Conservation (phyloP, 306 rosid species). For the Malus asiatica region DNA sequence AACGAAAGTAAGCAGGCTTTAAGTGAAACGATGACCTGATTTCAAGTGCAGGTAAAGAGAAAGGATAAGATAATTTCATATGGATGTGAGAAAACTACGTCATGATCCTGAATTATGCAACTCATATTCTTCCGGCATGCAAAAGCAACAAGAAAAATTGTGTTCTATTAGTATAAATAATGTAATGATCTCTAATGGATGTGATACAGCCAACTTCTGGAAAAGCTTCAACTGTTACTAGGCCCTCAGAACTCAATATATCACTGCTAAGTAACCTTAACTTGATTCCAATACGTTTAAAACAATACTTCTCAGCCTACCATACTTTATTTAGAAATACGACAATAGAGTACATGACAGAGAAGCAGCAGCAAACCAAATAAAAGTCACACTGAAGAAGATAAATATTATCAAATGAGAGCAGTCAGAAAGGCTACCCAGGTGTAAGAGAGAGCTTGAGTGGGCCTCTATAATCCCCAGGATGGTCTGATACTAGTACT, state of each 20-base stretch:
- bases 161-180: not conserved
- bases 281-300: not conserved
- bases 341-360: not conserved
- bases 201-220: not conserved
- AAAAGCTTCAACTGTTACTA: not conserved
- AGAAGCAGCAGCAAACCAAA: not conserved
- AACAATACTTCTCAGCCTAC: not conserved
- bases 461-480: slow-evolving; percentile 77
- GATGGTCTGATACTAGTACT: slow-evolving; percentile 46
- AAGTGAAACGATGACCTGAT: not conserved
- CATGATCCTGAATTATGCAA: not conserved
- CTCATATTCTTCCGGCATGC: not conserved
- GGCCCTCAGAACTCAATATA: not conserved
- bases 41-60: not conserved
- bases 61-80: not conserved
- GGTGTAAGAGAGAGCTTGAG: slow-evolving; percentile 65
- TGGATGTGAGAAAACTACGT: not conserved
- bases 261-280: not conserved
- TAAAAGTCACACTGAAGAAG: not conserved
- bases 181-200: not conserved
- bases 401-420: not conserved
- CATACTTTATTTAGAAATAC: not conserved
- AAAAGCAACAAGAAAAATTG: not conserved
- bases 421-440: slow-evolving; percentile 48
- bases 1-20: not conserved